These are phyloP conservation scores for Starmerella asiatica DNA, from an alignment of 805 yeast species.

Conservation along the genomic window DNA sequence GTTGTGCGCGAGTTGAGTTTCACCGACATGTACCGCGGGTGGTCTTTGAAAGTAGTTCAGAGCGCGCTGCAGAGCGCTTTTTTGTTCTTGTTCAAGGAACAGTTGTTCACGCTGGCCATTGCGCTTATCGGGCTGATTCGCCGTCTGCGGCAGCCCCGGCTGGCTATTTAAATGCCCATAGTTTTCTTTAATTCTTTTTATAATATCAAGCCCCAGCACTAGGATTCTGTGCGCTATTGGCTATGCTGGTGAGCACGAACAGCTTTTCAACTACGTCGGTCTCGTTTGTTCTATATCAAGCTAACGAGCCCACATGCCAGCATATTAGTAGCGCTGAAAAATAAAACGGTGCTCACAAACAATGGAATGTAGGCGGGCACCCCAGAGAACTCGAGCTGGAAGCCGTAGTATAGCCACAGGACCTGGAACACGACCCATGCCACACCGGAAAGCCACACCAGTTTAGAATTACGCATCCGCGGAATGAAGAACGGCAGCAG, in stretches of 20 bases:
- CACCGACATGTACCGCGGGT: slow-evolving; percentile 66
- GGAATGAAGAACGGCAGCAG: slow-evolving; percentile 63
- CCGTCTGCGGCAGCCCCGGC: too few species aligned
- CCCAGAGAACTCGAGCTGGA: slow-evolving; percentile 69
- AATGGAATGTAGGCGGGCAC: slow-evolving; percentile 46
- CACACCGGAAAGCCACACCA: slow-evolving; percentile 24
- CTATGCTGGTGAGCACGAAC: too few species aligned
- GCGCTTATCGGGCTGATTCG: slow-evolving; percentile 36
- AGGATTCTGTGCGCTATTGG: too few species aligned
- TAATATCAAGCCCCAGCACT: too few species aligned
- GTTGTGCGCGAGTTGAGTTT: slow-evolving; percentile 61
- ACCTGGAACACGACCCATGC: slow-evolving; percentile 66
- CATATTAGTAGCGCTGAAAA: slow-evolving; percentile 38
- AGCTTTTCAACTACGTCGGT: too few species aligned
- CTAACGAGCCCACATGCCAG: not conserved
- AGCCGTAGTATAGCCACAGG: slow-evolving; percentile 67
- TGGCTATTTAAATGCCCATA: too few species aligned
- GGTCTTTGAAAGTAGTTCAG: slow-evolving; percentile 66
- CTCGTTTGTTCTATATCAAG: not conserved
- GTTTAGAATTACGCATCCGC: slow-evolving; percentile 29
- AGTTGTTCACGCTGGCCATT: slow-evolving; percentile 50
- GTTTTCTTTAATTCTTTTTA: too few species aligned
- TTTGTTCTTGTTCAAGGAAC: slow-evolving; percentile 80
- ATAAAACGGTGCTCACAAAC: slow-evolving; percentile 40
- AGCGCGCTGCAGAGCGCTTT: slow-evolving; percentile 81